Evolutionary conservation across 495 filamentous ascomycete genomes (phyloP).

Genomic region (Talaromyces wortmannii): DNA sequence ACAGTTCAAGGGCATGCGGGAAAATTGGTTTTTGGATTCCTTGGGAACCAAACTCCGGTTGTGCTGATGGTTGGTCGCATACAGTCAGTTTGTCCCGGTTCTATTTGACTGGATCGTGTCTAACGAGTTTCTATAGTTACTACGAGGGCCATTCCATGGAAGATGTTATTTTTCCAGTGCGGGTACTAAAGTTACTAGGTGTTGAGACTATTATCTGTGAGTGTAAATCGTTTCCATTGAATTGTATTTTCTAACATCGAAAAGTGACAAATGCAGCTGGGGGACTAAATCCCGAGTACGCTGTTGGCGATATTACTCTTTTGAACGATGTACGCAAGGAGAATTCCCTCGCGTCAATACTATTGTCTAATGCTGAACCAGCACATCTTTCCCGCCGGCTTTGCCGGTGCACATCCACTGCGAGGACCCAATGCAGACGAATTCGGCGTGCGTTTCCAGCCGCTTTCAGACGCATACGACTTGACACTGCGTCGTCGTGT

Average conservation of each 20-base stretch:
- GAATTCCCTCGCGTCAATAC: background rate
- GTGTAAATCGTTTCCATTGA: slow-evolving; percentile 8
- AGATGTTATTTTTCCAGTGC: slow-evolving; percentile 60
- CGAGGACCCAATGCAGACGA: slow-evolving; percentile 62
- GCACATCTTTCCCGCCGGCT: slow-evolving; percentile 70
- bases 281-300: slow-evolving; percentile 60
- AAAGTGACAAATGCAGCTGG: slow-evolving; percentile 73
- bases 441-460: slow-evolving; percentile 64
- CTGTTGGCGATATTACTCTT: slow-evolving; percentile 66
- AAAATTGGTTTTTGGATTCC: slow-evolving; percentile 63
- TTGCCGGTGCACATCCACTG: slow-evolving; percentile 64
- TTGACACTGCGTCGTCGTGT: slow-evolving; percentile 54
- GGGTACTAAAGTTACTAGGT: slow-evolving; percentile 63
- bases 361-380: slow-evolving; percentile 24
- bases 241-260: slow-evolving; percentile 6
- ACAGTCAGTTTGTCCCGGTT: slow-evolving; percentile 49
- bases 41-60: slow-evolving; percentile 50
- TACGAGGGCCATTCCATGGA: slow-evolving; percentile 72
- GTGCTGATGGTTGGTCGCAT: slow-evolving; percentile 69
- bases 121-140: slow-evolving; percentile 41
- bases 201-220: slow-evolving; percentile 57
- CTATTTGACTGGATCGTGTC: background rate
- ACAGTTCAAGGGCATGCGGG: slow-evolving; percentile 66
- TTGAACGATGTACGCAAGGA: slow-evolving; percentile 55
- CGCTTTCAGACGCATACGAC: slow-evolving; percentile 73